These are phyloP conservation scores for Lithohypha guttulata DNA, from an alignment of 2,329 filamentous ascomycete genomes.

Conservation along the genomic window DNA sequence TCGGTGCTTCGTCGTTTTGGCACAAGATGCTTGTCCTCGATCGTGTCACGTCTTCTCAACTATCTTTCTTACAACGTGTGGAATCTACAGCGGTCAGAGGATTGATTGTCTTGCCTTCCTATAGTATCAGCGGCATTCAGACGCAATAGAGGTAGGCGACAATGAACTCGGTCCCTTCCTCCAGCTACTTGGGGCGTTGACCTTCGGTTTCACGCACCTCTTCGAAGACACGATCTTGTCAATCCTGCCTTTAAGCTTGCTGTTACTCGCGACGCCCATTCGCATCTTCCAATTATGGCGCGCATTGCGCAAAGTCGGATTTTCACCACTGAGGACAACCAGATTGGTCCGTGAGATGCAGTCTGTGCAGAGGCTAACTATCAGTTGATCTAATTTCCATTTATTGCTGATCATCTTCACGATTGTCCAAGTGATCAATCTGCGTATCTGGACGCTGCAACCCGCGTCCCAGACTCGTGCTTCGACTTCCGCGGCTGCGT, in stretches of 20 bases:
- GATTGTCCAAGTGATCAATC: conserved; percentile 29
- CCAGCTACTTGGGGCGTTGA: not conserved
- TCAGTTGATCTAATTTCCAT: conserved; percentile 8
- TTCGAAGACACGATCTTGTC: conserved; percentile 35
- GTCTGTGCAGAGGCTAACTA: conserved; percentile 11
- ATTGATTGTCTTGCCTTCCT: too few species aligned
- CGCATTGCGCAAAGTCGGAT: conserved; percentile 11
- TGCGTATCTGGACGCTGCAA: conserved; percentile 23
- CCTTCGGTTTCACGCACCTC: conserved; percentile 37
- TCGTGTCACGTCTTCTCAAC: too few species aligned
- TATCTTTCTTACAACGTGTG: too few species aligned
- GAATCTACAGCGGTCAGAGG: too few species aligned
- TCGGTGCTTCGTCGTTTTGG: too few species aligned
- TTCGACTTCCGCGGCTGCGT: conserved; percentile 12
- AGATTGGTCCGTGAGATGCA: conserved; percentile 14
- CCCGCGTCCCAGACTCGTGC: conserved; percentile 12
- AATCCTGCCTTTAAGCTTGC: conserved; percentile 28
- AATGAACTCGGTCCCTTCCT: not conserved
- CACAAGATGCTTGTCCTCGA: too few species aligned
- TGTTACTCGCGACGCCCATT: conserved; percentile 27
- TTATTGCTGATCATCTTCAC: conserved; percentile 21
- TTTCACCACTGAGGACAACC: conserved; percentile 14
- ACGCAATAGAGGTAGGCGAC: too few species aligned
- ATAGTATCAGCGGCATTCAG: too few species aligned
- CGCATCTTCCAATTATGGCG: conserved; percentile 29